These are phyloP conservation scores for Dioszegia hungarica DNA, from an alignment of 768 basidiomycete species.

Conservation along the genomic window DNA sequence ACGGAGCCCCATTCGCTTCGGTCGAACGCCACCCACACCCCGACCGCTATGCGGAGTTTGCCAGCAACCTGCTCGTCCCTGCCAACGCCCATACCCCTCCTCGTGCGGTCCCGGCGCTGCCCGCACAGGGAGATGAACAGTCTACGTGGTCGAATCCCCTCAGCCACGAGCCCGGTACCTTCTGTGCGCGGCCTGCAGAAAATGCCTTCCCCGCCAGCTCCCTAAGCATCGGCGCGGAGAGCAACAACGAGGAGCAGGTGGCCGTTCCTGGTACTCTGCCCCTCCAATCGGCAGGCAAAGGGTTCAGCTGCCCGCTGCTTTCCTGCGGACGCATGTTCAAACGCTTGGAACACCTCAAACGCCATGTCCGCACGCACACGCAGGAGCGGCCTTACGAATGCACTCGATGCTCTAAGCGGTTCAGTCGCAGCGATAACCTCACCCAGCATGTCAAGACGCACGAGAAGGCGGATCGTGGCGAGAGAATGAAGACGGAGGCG, in stretches of 20 bases:
- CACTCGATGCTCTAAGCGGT: constrained; percentile 68
- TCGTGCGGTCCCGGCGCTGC: too few relatives aligned
- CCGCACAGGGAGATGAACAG: too few relatives aligned
- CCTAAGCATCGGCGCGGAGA: too few relatives aligned
- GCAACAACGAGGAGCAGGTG: too few relatives aligned
- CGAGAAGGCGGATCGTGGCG: constrained; percentile 50
- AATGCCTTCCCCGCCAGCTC: too few relatives aligned
- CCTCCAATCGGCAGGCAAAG: neutral
- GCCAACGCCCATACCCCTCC: too few relatives aligned
- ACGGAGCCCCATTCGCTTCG: neutral
- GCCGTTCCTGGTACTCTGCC: too few relatives aligned
- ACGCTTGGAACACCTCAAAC: constrained; percentile 80
- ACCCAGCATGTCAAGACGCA: constrained; percentile 83
- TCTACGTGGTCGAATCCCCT: too few relatives aligned
- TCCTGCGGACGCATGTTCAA: constrained; percentile 83
- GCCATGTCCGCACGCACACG: constrained; percentile 83
- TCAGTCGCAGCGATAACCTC: constrained; percentile 83
- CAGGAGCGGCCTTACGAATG: constrained; percentile 81
- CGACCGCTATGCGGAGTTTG: too few relatives aligned
- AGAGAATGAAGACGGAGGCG: constrained; percentile 31
- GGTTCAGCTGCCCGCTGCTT: constrained; percentile 74
- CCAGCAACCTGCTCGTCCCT: too few relatives aligned
- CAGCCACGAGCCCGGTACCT: too few relatives aligned
- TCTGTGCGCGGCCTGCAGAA: too few relatives aligned
- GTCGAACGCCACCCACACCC: neutral